Percentiles rank a stretch among this genome's conserved stretches.
phyloP scores from a whole-genome alignment of 2,329 filamentous ascomycete genomes.

The Ophiocordyceps camponoti-floridani region DNA sequence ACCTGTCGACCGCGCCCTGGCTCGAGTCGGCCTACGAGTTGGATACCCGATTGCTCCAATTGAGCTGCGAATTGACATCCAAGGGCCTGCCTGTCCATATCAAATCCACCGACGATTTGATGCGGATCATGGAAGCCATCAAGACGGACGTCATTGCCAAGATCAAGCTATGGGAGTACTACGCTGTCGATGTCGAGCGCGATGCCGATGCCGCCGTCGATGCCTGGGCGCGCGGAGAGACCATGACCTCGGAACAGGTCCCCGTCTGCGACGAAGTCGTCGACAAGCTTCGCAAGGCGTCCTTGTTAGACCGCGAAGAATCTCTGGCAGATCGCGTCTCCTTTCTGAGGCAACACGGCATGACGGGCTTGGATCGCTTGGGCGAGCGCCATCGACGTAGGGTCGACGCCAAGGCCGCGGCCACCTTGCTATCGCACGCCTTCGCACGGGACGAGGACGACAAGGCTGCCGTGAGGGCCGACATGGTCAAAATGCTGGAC shows the following conservation, averaged over 20 bases:
- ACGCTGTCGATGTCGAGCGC: slow-evolving; percentile 61
- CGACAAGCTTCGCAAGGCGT: slow-evolving; percentile 19
- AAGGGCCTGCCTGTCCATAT: slow-evolving; percentile 63
- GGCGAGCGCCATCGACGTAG: slow-evolving; percentile 62
- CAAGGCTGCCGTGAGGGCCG: slow-evolving; percentile 29
- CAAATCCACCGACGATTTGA: slow-evolving; percentile 51
- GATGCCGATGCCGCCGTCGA: slow-evolving; percentile 51
- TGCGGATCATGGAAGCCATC: slow-evolving; percentile 67
- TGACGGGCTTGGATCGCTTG: slow-evolving; percentile 54
- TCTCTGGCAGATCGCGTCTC: slow-evolving; percentile 33
- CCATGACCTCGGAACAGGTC: slow-evolving; percentile 31
- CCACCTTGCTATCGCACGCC: slow-evolving; percentile 26
- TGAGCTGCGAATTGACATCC: slow-evolving; percentile 55
- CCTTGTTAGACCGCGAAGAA: slow-evolving; percentile 13
- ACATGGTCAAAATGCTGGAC: slow-evolving; percentile 50
- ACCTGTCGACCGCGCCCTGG: slow-evolving; percentile 74
- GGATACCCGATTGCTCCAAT: slow-evolving; percentile 47
- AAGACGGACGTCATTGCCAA: slow-evolving; percentile 63
- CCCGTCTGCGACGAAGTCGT: slow-evolving; percentile 16
- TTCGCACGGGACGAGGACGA: slow-evolving; percentile 45
- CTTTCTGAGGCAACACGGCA: slow-evolving; percentile 50
- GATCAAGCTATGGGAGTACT: slow-evolving; percentile 85
- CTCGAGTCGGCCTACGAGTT: slow-evolving; percentile 45
- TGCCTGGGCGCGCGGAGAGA: slow-evolving; percentile 48
- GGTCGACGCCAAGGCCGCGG: slow-evolving; percentile 51